phyloP scores from a whole-genome alignment of 768 basidiomycete genomes.

The Auricularia cornea region DNA sequence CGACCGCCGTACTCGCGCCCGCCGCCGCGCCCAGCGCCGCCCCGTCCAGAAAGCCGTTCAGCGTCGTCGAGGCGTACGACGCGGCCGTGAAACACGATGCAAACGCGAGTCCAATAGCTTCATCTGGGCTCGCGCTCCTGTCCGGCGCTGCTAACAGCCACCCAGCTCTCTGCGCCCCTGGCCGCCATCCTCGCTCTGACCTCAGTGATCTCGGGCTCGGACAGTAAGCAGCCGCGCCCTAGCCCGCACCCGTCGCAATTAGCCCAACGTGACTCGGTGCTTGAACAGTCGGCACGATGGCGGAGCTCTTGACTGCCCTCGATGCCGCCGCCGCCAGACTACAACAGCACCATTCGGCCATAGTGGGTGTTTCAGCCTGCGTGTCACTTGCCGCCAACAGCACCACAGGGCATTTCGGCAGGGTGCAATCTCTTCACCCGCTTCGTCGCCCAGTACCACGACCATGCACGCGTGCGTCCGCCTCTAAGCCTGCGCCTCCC shows the following conservation, averaged over 20 bases:
- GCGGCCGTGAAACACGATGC: neutral
- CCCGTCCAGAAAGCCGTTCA: neutral
- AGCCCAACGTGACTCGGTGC: too few species aligned
- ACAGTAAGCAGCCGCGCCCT: conserved; percentile 43
- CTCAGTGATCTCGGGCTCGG: conserved; percentile 69
- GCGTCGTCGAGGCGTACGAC: neutral
- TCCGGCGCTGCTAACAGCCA: neutral
- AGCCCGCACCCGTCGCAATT: neutral
- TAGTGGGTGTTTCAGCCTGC: neutral
- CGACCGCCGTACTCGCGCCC: neutral
- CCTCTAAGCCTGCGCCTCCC: neutral
- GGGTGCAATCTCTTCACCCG: conserved; percentile 87
- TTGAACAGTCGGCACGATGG: conserved; percentile 90
- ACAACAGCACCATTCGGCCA: conserved; percentile 40
- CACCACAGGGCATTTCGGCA: conserved; percentile 27
- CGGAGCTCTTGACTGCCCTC: conserved; percentile 80
- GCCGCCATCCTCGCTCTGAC: conserved; percentile 85
- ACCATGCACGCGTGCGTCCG: conserved; percentile 63
- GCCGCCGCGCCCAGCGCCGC: neutral
- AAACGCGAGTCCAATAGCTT: neutral
- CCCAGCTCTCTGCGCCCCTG: conserved; percentile 68
- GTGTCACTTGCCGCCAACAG: conserved; percentile 52
- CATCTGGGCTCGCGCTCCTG: neutral
- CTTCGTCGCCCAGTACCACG: conserved; percentile 77
- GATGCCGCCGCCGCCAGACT: conserved; percentile 64